Evolutionary conservation across 331 rosid genomes (phyloP), one percentile per base, ranked within the genome.

Genomic region (Pyrus hybrid): DNA sequence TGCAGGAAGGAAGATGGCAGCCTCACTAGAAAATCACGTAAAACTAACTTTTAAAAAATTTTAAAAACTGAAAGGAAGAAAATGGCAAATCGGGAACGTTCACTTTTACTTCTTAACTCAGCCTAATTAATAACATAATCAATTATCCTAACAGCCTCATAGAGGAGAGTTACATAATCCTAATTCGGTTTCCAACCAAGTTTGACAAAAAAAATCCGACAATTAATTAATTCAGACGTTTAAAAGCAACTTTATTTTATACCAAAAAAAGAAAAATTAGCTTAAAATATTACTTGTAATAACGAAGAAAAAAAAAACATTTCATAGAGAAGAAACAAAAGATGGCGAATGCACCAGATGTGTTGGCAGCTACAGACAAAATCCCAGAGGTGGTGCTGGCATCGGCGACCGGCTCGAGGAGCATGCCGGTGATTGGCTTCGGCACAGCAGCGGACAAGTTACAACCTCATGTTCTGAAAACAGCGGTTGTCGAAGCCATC

Each of bases 401-500:
- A n/a, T 70, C 74, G 8, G 10, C 74, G 5, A 29, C 2, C 6
- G 63, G 74, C 18, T 17, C 26, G 5, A 70, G 41, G 26, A 51
- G 61, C 18, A 70, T 51, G 63, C 74, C 63, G 1, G 63, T 29
- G 26, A 26, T 70, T 18, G 63, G 13, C 63, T 70, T 70, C 4
- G 63, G 63, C 1, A 86, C 91, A 5, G 91, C 90, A 0, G 63
- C 83, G 3, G 83, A 88, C 22, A 76, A 76, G 56, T 70, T 83
- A 0, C 73, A 88, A 4, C 75, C 83, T 73, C 74, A 45, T 6
- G 81, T 80, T 43, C 58, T 86, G 13, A 86, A 83, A 26, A 71
- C 63, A 1, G 88, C 91, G 0, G 83, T 86, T 51, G 51, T 85
- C 1, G 90, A 90, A 25, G 96, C 93, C 32, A 75, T 88, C 23